Evolutionary conservation across 352 stramenopile species (phyloP).

Genomic region (Elongisporangium senticosum): DNA sequence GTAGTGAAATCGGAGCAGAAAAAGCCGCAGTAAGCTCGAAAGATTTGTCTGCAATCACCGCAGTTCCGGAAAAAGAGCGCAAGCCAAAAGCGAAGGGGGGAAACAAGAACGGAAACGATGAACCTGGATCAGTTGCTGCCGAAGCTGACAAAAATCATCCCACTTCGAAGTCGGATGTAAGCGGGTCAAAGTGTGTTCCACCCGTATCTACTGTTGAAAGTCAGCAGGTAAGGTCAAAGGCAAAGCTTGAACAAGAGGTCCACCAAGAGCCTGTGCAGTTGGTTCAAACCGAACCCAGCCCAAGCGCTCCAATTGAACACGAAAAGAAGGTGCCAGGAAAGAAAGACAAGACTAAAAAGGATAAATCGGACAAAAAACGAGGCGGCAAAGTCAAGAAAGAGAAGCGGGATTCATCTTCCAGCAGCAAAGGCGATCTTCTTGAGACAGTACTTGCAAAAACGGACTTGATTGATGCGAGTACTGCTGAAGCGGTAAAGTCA

Average conservation of each 20-base stretch:
- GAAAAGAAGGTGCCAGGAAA: neutral
- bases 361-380: constrained; percentile 52
- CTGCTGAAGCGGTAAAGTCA: neutral
- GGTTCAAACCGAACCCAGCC: neutral
- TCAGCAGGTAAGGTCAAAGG: neutral
- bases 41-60: neutral
- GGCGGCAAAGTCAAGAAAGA: constrained; percentile 46
- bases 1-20: neutral
- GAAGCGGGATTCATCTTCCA: constrained; percentile 37
- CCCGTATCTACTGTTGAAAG: neutral
- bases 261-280: neutral
- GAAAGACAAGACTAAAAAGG: constrained; percentile 60
- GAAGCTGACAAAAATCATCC: neutral
- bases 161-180: neutral
- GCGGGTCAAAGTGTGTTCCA: neutral
- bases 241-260: neutral
- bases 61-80: neutral
- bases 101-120: neutral
- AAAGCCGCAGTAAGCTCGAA: neutral
- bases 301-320: neutral
- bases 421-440: constrained; percentile 27
- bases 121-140: neutral
- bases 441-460: constrained; percentile 12
- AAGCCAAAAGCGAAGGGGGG: neutral
- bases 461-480: neutral